A percentile compares a stretch with the other conserved stretches of the same genome.
phyloP scores from a whole-genome alignment of 768 basidiomycete genomes.

The Agaricus bisporus region DNA sequence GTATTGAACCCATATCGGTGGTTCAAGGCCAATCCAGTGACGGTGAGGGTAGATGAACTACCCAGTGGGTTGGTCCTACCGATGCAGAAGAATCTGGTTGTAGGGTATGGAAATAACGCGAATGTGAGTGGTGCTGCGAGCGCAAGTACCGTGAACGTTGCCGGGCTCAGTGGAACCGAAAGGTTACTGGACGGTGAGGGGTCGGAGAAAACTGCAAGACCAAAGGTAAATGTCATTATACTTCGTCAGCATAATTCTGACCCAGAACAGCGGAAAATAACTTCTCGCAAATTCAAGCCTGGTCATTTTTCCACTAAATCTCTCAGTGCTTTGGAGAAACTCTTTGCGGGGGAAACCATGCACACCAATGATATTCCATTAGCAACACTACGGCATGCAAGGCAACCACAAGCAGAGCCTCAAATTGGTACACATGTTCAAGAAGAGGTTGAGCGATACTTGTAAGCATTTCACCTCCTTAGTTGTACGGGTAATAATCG shows the following conservation, averaged over 20 bases:
- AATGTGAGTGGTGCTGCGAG: not conserved
- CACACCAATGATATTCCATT: constrained; percentile 51
- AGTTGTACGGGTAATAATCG: not conserved
- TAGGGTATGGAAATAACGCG: not conserved
- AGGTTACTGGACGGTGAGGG: not conserved
- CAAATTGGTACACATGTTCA: constrained; percentile 28
- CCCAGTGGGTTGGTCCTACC: constrained; percentile 74
- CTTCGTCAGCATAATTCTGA: not conserved
- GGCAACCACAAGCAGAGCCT: constrained; percentile 22
- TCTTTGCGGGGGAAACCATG: constrained; percentile 55
- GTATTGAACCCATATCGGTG: constrained; percentile 85
- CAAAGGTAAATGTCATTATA: not conserved
- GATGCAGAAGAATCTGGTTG: constrained; percentile 67
- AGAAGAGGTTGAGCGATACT: constrained; percentile 64
- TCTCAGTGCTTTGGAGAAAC: constrained; percentile 51
- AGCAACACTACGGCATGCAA: constrained; percentile 42
- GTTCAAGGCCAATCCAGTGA: constrained; percentile 67
- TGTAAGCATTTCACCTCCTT: constrained; percentile 42
- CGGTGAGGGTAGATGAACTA: constrained; percentile 62
- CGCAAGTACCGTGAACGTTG: not conserved
- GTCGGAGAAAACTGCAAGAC: not conserved
- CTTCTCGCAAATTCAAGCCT: constrained; percentile 26
- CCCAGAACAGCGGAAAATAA: constrained; percentile 17
- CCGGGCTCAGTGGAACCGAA: not conserved
- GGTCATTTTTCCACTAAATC: constrained; percentile 53